Conservation (phyloP, 805 yeast species). For the Saturnispora dispora region DNA sequence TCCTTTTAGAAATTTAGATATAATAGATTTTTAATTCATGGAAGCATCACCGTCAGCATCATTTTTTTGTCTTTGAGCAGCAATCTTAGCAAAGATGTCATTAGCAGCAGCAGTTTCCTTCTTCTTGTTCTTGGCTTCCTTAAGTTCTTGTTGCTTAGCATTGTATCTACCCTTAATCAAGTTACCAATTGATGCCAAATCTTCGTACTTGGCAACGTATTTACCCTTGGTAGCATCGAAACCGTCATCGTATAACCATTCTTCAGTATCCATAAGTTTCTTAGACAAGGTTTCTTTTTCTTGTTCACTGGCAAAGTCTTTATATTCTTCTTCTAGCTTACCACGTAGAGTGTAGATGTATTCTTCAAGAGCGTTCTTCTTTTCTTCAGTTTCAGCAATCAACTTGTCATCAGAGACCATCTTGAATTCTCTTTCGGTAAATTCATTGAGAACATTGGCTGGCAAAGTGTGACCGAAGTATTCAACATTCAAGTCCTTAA, state of each 20-base stretch:
- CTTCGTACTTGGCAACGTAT: conserved; percentile 97
- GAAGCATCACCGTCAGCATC: conserved; percentile 29
- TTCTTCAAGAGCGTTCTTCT: conserved; percentile 97
- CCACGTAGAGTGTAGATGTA: conserved; percentile 96
- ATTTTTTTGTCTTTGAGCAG: conserved; percentile 51
- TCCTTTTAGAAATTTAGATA: not conserved
- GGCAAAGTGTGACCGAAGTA: conserved; percentile 57
- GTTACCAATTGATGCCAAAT: conserved; percentile 90
- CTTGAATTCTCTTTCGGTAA: conserved; percentile 75
- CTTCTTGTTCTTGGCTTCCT: conserved; percentile 77
- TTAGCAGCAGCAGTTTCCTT: conserved; percentile 41
- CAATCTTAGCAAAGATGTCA: conserved; percentile 56
- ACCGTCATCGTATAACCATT: conserved; percentile 97
- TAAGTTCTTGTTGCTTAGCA: conserved; percentile 91
- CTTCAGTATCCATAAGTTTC: conserved; percentile 80
- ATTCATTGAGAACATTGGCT: conserved; percentile 43
- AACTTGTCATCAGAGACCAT: conserved; percentile 87
- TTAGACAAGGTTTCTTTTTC: conserved; percentile 75
- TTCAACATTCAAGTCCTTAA: conserved; percentile 60
- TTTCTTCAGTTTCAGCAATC: conserved; percentile 97
- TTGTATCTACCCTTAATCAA: conserved; percentile 90
- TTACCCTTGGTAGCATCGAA: conserved; percentile 93
- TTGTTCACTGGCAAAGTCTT: conserved; percentile 78
- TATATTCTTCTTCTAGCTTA: conserved; percentile 86
- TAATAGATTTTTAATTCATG: conserved; percentile 20